These are phyloP conservation scores for Gloeostereum incarnatum DNA, from an alignment of 768 basidiomycete species.

Conservation along the genomic window DNA sequence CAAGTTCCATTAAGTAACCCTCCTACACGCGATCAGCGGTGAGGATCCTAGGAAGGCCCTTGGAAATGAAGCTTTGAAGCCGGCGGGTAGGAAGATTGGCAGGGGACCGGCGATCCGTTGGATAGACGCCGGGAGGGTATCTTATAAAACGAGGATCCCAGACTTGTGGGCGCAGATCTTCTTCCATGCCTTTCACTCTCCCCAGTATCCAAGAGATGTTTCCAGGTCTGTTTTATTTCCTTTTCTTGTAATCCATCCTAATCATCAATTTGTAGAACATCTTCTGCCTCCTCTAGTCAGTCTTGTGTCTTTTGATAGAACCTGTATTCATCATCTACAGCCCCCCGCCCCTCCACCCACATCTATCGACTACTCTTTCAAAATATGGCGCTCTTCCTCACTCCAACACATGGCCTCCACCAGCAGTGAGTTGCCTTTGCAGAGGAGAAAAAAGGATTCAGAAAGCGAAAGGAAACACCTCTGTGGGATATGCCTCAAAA, in stretches of 20 bases:
- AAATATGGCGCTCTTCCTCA: not conserved
- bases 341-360: not conserved
- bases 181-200: slow-evolving; percentile 19
- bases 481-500: slow-evolving; percentile 46
- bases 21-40: too few species aligned
- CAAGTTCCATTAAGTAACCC: too few species aligned
- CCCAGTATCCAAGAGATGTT: slow-evolving; percentile 50
- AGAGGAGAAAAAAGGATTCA: slow-evolving; percentile 13
- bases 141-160: too few species aligned
- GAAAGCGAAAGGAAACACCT: slow-evolving; percentile 34
- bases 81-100: too few species aligned
- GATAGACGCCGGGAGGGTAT: too few species aligned
- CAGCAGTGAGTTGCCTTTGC: slow-evolving; percentile 9
- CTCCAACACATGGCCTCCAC: slow-evolving; percentile 12
- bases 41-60: too few species aligned
- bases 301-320: not conserved
- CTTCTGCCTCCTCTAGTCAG: slow-evolving; percentile 5
- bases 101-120: too few species aligned
- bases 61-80: too few species aligned
- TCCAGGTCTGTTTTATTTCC: slow-evolving; percentile 26
- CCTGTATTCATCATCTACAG: not conserved
- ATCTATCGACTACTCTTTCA: not conserved
- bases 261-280: slow-evolving; percentile 9
- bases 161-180: too few species aligned
- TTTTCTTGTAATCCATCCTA: slow-evolving; percentile 8